A percentile compares a stretch with the other conserved stretches of the same genome.
These are phyloP conservation scores for Xylariaceae sp. DNA, from an alignment of 2,329 filamentous ascomycete species.

Conservation along the genomic window DNA sequence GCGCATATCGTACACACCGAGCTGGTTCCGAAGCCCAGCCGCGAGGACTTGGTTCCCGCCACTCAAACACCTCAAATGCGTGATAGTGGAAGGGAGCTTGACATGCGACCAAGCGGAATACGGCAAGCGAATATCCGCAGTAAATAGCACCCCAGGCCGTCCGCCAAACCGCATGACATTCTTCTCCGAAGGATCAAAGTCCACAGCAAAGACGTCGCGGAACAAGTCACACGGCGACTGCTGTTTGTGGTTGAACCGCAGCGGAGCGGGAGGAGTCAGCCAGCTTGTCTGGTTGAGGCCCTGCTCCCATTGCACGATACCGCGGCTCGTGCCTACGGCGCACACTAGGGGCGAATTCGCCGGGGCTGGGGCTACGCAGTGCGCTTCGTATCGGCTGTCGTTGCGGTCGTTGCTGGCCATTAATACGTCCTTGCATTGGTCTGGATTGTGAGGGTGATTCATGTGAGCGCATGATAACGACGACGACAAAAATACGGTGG, in stretches of 20 bases:
- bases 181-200: conserved; percentile 43
- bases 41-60: conserved; percentile 47
- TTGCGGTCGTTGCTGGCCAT: conserved; percentile 16
- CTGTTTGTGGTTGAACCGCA: neutral
- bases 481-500: neutral
- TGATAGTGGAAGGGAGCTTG: conserved; percentile 40
- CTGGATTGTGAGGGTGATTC: neutral
- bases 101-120: conserved; percentile 23
- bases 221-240: conserved; percentile 5
- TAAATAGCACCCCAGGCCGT: conserved; percentile 44
- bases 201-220: conserved; percentile 45
- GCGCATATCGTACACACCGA: conserved; percentile 56
- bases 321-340: conserved; percentile 46
- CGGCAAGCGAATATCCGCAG: conserved; percentile 42
- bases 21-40: conserved; percentile 45
- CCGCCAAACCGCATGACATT: conserved; percentile 49
- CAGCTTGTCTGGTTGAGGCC: conserved; percentile 34
- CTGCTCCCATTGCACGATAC: conserved; percentile 39
- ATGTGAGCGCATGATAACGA: neutral
- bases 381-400: conserved; percentile 38
- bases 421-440: neutral
- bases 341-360: conserved; percentile 40
- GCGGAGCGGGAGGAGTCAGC: conserved; percentile 30
- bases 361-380: conserved; percentile 37
- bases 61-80: conserved; percentile 48